Base-by-base conservation (phyloP, 768 basidiomycete genomes). In the Leucocoprinus birnbaumii region DNA sequence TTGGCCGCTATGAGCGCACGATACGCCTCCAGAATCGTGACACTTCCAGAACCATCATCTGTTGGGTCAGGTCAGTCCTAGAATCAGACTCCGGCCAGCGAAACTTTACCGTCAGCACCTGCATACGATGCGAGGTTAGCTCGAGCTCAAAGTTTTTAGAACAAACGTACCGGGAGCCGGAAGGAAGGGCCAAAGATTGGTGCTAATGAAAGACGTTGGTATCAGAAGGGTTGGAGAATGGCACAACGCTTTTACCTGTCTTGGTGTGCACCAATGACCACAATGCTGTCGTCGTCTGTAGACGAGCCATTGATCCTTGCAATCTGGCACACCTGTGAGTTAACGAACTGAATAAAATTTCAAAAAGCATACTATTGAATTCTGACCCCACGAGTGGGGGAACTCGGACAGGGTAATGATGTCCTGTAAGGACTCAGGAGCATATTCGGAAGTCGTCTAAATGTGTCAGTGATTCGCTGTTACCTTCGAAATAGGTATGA, bases 361-460 rank as follows among this genome's bases (percentile, higher is more conserved):
- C 51, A n/a, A n/a, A 35, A 41, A 34, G 66, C 84, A 56, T 65
- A 88, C 85, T 58, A 91, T 84, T 49, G 81, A 80, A 68, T 89
- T 86, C 76, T 97, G 94, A 9, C 86, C 86, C 94, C 93, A 94
- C 2, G 82, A 71, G 66, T 94, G 92, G 47, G 72, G 53, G 62
- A 94, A 93, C 67, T 92, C 91, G 22, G 76, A 71, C 55, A 93
- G 68, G 5, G 79, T 78, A 61, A 96, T 89, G 14, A 68, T 61
- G 44, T 78, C 63, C 43, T 72, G 79, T 47, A 93, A 70, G 27
- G 76, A 73, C 40, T 81, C 66, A 3, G 84, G 78, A 13, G 85
- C 89, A 56, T 73, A 82, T 60, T 85, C 66, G 35, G 70, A 60
- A 2, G 91, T 93, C 57, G 87, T 82, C 89, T 91, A 59, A 46